These are phyloP conservation scores for Lomentospora prolificans DNA, from an alignment of 2,329 filamentous ascomycete species.

Conservation along the genomic window DNA sequence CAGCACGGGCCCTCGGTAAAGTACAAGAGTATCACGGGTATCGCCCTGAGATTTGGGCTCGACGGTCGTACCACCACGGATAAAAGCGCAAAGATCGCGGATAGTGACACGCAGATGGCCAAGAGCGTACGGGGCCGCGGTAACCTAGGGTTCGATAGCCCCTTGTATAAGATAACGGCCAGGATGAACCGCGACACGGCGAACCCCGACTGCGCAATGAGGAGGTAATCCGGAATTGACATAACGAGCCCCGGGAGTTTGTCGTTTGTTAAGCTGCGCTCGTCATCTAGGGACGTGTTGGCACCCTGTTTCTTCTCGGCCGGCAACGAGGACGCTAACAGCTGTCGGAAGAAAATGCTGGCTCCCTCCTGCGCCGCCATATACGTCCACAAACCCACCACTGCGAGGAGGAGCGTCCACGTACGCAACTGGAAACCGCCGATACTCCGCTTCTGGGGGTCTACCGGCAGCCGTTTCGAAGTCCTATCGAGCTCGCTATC, in stretches of 20 bases:
- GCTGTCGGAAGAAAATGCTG: slow-evolving; percentile 48
- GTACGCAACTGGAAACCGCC: slow-evolving; percentile 45
- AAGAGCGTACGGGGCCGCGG: slow-evolving; percentile 64
- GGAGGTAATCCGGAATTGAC: slow-evolving; percentile 54
- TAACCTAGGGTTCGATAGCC: slow-evolving; percentile 34
- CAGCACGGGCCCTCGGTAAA: slow-evolving; percentile 79
- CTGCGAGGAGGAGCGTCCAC: slow-evolving; percentile 55
- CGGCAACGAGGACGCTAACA: slow-evolving; percentile 34
- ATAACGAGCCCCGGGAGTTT: slow-evolving; percentile 36
- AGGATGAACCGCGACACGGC: slow-evolving; percentile 63
- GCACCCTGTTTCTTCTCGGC: slow-evolving; percentile 14
- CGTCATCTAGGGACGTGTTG: slow-evolving; percentile 27
- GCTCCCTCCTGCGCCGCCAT: slow-evolving; percentile 62
- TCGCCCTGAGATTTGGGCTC: slow-evolving; percentile 38
- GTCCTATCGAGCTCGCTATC: slow-evolving; percentile 44
- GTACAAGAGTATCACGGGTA: slow-evolving; percentile 61
- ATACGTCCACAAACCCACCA: slow-evolving; percentile 70
- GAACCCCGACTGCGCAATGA: slow-evolving; percentile 64
- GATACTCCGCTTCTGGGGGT: slow-evolving; percentile 36
- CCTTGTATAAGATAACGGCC: slow-evolving; percentile 51
- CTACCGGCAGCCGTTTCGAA: slow-evolving; percentile 36
- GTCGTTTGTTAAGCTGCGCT: slow-evolving; percentile 20
- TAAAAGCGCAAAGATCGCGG: slow-evolving; percentile 43
- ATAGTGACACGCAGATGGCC: slow-evolving; percentile 47
- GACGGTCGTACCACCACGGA: slow-evolving; percentile 33